These are phyloP conservation scores for Tolypocladium inflatum DNA, from an alignment of 2,329 filamentous ascomycete genomes.

Conservation along the genomic window DNA sequence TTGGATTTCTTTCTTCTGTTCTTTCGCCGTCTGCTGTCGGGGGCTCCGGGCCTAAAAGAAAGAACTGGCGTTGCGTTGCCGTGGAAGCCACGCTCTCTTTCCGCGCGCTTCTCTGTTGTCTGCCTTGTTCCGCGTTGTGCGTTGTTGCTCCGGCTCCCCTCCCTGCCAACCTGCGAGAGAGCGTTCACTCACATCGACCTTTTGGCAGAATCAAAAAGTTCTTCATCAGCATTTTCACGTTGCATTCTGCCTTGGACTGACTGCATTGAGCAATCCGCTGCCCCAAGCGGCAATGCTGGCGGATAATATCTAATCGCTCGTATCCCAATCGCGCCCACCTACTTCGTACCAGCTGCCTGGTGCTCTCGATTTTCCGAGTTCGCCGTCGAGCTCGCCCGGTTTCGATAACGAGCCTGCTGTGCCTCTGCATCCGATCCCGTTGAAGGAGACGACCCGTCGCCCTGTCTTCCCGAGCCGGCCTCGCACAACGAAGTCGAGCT, in stretches of 20 bases:
- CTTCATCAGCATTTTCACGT: background rate
- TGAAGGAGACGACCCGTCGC: background rate
- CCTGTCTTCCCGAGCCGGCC: background rate
- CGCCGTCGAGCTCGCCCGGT: background rate
- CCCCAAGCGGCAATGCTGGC: background rate
- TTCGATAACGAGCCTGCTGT: background rate
- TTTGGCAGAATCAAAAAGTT: background rate
- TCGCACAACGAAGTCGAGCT: background rate
- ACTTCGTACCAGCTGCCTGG: background rate
- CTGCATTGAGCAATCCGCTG: background rate
- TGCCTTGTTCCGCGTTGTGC: background rate
- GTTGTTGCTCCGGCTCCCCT: background rate
- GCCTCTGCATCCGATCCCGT: background rate
- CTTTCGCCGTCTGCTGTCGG: background rate
- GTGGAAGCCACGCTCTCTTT: background rate
- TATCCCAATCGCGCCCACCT: background rate
- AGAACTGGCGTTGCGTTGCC: background rate
- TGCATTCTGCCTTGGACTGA: background rate
- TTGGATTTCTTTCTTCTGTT: conserved; percentile 5
- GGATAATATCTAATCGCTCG: background rate
- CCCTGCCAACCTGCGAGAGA: background rate
- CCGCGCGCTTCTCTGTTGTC: background rate
- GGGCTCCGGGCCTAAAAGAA: background rate
- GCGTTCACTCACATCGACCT: background rate
- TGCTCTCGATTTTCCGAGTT: background rate